Evolutionary conservation across 2,329 filamentous ascomycete species (phyloP).

Genomic region (Rhinocladiella mackenziei): DNA sequence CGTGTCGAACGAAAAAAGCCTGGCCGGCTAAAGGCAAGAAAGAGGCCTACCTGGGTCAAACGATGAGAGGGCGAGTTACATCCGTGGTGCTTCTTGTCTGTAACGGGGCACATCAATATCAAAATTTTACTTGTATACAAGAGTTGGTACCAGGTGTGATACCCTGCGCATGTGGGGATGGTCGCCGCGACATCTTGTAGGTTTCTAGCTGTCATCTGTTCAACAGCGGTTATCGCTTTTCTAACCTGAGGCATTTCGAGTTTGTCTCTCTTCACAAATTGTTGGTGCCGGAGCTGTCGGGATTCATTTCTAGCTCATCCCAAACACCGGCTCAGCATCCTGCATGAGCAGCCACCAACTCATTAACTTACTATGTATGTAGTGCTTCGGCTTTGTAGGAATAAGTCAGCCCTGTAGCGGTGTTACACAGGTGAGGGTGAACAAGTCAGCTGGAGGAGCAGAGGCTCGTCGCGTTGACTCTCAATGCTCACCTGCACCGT

Average conservation of each 20-base stretch:
- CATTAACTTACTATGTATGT: not conserved
- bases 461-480: not conserved
- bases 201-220: too few species aligned
- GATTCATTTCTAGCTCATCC: not conserved
- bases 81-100: slow-evolving; percentile 26
- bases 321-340: slow-evolving; percentile 1
- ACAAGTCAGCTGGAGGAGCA: not conserved
- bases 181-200: too few species aligned
- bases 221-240: too few species aligned
- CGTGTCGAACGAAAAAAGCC: slow-evolving; percentile 97
- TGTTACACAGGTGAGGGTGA: slow-evolving; percentile 7
- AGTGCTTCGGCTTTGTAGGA: not conserved
- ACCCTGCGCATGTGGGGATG: too few species aligned
- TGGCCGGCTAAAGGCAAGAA: slow-evolving; percentile 91
- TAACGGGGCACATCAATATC: slow-evolving; percentile 33
- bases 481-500: slow-evolving; percentile 14
- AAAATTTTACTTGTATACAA: slow-evolving; percentile 28
- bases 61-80: slow-evolving; percentile 41
- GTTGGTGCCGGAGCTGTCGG: too few species aligned
- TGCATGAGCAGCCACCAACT: slow-evolving; percentile 5
- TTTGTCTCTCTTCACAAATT: too few species aligned
- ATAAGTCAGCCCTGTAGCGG: slow-evolving; percentile 10
- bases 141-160: slow-evolving; percentile 5
- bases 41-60: slow-evolving; percentile 99
- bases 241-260: too few species aligned